Base-by-base conservation (phyloP, 2,329 filamentous ascomycete species). In the Talaromyces sp. region DNA sequence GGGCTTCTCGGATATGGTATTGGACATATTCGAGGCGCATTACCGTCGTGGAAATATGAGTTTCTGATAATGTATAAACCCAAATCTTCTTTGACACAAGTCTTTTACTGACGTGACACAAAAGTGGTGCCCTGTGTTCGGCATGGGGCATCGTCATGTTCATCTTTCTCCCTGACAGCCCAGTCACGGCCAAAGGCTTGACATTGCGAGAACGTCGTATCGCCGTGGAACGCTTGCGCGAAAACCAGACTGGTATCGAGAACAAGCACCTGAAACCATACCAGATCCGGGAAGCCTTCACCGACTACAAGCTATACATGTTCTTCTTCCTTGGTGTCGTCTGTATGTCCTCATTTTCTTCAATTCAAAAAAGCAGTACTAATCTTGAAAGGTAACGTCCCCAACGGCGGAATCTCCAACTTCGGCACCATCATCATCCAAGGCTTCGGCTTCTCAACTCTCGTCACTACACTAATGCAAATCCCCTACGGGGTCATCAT, bases 41-140 rank as follows among this genome's bases (percentile, higher is more conserved):
- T 90, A 22, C 79, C 83, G 0, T 84, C 83, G 0, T 90, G 88
- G 88, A 86, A 85, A 70, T 90, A 88, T 68, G 87, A 90, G 63
- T 90, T 90, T 71, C 75, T 91, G 17, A 83, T 90, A n/a, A 87
- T 87, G 77, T 80, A 71, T 19, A 39, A 19, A 2, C 5, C 33
- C 5, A 9, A 25, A 7, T 7, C 9, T 25, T 56, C n/a, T 22
- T n/a, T 37, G 15, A 17, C 8, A 11, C 1, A 33, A 9, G 9
- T 13, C 19, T 0, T 9, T 31, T 15, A 37, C 52, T 56, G 9
- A 56, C 33, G 10, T 4, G 9, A 1, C 7, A 22, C 2, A 19
- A 58, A 31, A 78, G 77, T 66, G 79, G 80, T 8, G 80, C 84
- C 0, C 78, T 89, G 11, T 89, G 86, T 65, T 79, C 84, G 17